These are phyloP conservation scores for Tagetes erecta DNA, from an alignment of 129 eudicot species.

Conservation along the genomic window DNA sequence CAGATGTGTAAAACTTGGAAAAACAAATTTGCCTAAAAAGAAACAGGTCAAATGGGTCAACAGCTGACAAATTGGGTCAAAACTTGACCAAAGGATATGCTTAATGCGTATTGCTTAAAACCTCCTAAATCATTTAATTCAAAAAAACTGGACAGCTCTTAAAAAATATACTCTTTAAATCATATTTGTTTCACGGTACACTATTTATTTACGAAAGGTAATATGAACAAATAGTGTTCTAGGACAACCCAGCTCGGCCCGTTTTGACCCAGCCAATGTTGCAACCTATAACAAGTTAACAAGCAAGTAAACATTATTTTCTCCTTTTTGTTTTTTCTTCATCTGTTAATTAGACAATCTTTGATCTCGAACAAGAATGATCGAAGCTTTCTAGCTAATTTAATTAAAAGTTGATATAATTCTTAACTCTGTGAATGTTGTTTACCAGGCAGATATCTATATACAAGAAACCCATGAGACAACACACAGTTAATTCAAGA, in stretches of 20 bases:
- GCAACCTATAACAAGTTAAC: neutral
- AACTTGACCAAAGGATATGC: neutral
- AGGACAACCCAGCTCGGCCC: neutral
- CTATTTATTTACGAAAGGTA: neutral
- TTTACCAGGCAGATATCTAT: constrained; percentile 1
- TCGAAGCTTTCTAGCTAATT: constrained; percentile 10
- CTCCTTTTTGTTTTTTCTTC: neutral
- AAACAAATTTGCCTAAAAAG: neutral
- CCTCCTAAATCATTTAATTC: neutral
- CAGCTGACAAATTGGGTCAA: neutral
- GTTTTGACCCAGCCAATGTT: neutral
- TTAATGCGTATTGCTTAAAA: neutral
- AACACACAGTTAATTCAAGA: neutral
- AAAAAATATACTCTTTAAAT: neutral
- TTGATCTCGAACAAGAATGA: constrained; percentile 14
- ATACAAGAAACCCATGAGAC: neutral
- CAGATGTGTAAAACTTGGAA: neutral
- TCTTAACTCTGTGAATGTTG: neutral
- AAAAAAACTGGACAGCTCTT: neutral
- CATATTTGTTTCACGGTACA: neutral
- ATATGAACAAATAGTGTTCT: neutral
- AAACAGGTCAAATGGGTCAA: neutral
- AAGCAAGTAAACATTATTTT: neutral
- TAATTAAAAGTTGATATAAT: neutral
- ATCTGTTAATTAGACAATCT: constrained; percentile 1